phyloP scores from a whole-genome alignment of 2,329 filamentous ascomycete species.

The Niveomyces coronatus region DNA sequence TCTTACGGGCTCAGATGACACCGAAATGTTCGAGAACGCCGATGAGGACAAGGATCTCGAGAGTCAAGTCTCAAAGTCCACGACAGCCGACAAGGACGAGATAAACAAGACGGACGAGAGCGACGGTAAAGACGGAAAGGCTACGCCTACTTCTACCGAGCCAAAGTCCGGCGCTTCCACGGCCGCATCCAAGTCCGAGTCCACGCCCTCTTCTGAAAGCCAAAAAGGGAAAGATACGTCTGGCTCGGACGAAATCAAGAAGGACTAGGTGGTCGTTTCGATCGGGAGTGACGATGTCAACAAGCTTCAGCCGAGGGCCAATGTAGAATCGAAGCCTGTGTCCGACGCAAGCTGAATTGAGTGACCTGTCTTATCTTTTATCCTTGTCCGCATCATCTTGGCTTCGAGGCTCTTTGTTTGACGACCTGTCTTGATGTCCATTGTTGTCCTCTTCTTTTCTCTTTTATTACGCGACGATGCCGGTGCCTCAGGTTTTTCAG shows the following conservation, averaged over 20 bases:
- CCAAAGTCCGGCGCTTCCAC: constrained; percentile 3
- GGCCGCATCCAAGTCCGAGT: constrained; percentile 11
- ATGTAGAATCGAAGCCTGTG: constrained; percentile 7
- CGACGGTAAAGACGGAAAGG: constrained; percentile 12
- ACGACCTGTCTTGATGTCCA: constrained; percentile 8
- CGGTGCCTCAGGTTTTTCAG: too few relatives aligned
- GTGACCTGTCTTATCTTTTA: constrained; percentile 5
- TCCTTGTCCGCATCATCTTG: constrained; percentile 1
- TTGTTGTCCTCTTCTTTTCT: constrained; percentile 4
- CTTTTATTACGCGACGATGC: too few relatives aligned
- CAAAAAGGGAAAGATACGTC: constrained; percentile 2
- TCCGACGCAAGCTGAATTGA: background rate
- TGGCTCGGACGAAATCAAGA: constrained; percentile 21
- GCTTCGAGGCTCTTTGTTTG: constrained; percentile 6
- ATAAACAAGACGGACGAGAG: constrained; percentile 12
- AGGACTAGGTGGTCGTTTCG: constrained; percentile 25
- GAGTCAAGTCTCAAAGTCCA: constrained; percentile 65
- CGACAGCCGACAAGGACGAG: constrained; percentile 18
- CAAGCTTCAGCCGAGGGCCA: constrained; percentile 13
- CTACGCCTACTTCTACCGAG: constrained; percentile 11
- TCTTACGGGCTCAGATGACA: constrained; percentile 77
- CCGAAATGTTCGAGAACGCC: constrained; percentile 83
- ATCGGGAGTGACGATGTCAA: constrained; percentile 8
- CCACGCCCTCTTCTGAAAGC: background rate
- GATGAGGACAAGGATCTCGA: constrained; percentile 80